Base-by-base conservation (phyloP, 257 asterid species). In the Solanum chmielewskii region DNA sequence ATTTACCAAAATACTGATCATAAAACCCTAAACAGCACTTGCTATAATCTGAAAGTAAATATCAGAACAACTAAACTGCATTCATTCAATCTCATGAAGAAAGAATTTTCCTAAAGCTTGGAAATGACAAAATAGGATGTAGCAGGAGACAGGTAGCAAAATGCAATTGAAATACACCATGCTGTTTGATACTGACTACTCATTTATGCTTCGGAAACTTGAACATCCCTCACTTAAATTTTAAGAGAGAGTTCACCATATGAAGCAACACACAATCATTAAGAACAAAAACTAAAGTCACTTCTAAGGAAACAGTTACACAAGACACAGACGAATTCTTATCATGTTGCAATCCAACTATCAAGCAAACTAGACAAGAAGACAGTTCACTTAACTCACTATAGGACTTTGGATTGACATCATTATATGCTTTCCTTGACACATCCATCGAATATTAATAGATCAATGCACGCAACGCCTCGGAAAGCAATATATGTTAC, bases 181-280 rank as follows among this genome's bases (percentile, higher is more conserved):
- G 56, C 56, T 47, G 56, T 85, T 85, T n/a, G 42, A 20, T 8
- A 85, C 87, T 85, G 81, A 9, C 59, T 16, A 3, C 29, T 44
- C 49, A 85, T 85, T 59, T 85, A 70, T 85, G 83, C 83, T 85
- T 68, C 49, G 82, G 87, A 85, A 85, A 69, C 87, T 69, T 41
- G 83, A 85, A 44, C 69, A 85, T 11, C 69, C 47, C 69, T 45
- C 87, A 69, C 29, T 39, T n/a, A 37, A 41, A 14, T 16, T 21
- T 69, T 7, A 66, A 69, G 56, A 47, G 77, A 74, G 87, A 37
- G 60, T 27, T 85, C 69, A 85, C 87, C 71, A 85, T 85, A 45
- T 18, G 83, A 85, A 85, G 87, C 83, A 85, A 85, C 45, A 85
- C n/a, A 15, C 6, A 68, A 3, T 3, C 49, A 29, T 1, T 2